Evolutionary conservation across 306 rosid genomes (phyloP).

Genomic region (Malus asiatica): DNA sequence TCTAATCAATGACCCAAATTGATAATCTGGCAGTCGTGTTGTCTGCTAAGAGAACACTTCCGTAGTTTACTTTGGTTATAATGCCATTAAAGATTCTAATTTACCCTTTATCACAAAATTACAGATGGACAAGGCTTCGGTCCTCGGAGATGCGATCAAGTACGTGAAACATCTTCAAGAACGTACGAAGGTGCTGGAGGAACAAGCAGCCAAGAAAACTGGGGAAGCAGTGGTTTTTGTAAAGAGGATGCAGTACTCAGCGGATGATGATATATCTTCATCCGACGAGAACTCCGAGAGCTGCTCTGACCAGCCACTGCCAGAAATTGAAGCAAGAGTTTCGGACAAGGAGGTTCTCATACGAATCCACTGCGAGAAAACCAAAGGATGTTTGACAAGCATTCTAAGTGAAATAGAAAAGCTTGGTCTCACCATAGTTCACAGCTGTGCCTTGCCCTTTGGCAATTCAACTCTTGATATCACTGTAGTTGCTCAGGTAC

Average conservation of each 20-base stretch:
- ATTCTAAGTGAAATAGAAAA: conserved; percentile 40
- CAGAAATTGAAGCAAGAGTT: conserved; percentile 65
- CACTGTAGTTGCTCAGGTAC: conserved; percentile 70
- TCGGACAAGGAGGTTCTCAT: conserved; percentile 52
- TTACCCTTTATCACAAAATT: not conserved
- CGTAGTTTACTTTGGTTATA: not conserved
- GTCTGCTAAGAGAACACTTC: not conserved
- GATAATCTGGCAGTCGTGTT: not conserved
- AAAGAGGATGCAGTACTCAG: conserved; percentile 38
- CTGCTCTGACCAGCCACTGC: conserved; percentile 30
- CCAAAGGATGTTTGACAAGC: conserved; percentile 24
- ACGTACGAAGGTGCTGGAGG: conserved; percentile 48
- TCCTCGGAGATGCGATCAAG: conserved; percentile 65
- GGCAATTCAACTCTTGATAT: conserved; percentile 49
- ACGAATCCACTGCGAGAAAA: conserved; percentile 54
- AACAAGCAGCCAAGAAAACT: conserved; percentile 33
- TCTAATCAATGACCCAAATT: not conserved
- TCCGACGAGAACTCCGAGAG: conserved; percentile 26
- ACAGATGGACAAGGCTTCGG: conserved; percentile 90
- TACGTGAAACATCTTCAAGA: conserved; percentile 57
- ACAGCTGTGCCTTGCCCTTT: conserved; percentile 55
- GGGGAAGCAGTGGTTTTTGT: conserved; percentile 37
- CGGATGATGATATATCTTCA: conserved; percentile 23
- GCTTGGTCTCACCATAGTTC: conserved; percentile 41
- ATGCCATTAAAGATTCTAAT: not conserved